A percentile compares a stretch with the other conserved stretches of the same genome.
These are phyloP conservation scores for Ceratobasidium papillatum DNA, from an alignment of 1,284 basidiomycete species.

Conservation along the genomic window DNA sequence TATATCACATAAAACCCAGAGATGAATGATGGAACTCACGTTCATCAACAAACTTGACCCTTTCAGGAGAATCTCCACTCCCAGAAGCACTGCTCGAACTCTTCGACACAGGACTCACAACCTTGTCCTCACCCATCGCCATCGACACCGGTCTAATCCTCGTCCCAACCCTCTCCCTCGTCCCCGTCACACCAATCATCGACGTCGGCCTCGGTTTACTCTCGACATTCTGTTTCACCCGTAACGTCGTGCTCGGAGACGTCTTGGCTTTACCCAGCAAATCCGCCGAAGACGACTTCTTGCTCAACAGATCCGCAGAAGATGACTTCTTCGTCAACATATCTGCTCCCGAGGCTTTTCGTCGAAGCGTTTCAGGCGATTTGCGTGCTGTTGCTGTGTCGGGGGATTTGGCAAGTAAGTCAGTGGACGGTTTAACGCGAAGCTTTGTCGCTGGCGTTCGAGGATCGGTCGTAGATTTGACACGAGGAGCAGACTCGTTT, in stretches of 20 bases:
- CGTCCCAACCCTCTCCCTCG: conserved; percentile 10
- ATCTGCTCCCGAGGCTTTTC: not conserved
- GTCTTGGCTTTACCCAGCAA: conserved; percentile 4
- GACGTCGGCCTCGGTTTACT: conserved; percentile 25
- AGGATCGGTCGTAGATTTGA: conserved; percentile 5
- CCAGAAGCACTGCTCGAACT: not conserved
- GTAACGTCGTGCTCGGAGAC: conserved; percentile 3
- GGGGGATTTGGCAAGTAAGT: conserved; percentile 20
- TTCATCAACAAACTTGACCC: not conserved
- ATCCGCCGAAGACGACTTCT: conserved; percentile 6
- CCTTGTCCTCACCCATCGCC: not conserved
- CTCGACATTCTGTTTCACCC: conserved; percentile 20
- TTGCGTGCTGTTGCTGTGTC: not conserved
- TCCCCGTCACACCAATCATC: conserved; percentile 4
- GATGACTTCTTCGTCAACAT: not conserved
- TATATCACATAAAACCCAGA: not conserved
- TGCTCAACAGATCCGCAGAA: not conserved
- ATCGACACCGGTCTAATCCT: conserved; percentile 18
- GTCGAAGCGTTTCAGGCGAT: conserved; percentile 20
- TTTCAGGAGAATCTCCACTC: not conserved
- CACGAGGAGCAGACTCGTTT: conserved; percentile 5
- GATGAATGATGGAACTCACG: not conserved
- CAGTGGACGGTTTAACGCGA: conserved; percentile 5
- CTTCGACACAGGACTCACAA: conserved; percentile 9
- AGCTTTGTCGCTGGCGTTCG: conserved; percentile 8